Base-by-base conservation (phyloP, 208 protist genomes). In the Endotrypanum monterogeii region DNA sequence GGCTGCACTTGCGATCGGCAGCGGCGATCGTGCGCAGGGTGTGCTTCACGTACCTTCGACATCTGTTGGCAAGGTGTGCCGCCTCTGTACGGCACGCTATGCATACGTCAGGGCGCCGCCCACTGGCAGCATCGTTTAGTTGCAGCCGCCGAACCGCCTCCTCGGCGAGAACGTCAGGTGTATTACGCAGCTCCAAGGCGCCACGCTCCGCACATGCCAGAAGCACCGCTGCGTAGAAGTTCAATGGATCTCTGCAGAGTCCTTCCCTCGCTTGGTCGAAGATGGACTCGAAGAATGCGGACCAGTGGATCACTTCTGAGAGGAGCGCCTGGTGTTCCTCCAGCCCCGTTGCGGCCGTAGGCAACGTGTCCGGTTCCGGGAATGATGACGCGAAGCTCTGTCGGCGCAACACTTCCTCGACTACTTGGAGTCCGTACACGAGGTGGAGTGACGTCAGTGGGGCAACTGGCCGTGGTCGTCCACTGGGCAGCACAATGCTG, bases 241-340 rank as follows among this genome's bases (percentile, higher is more conserved):
- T 71, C 14, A 86, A 4, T 23, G 82, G 80, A 12, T 90, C 83
- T 20, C 80, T 63, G 73, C 83, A 87, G 7, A 84, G 68, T 9
- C 76, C 80, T 37, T 83, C 79, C 25, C 67, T 81, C 6, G 77
- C 73, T 41, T 61, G 46, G 70, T 90, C 86, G 62, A 85, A 88
- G 78, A 77, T 72, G 12, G 28, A 39, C 35, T 67, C 56, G 55
- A 90, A 90, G 73, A 90, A 88, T 52, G 25, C 48, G 0, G 67
- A 50, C 83, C 86, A 90, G 58, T 88, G 83, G n/a, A 74, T 72
- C 35, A 80, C 71, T 18, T 90, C 77, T 3, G 61, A 80, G 37
- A 80, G 35, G 35, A 82, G 63, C 28, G 72, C 78, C 37, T 76
- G 78, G 25, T 78, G 67, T 1, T 51, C 58, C 46, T 82, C 78